Evolutionary conservation across 2,329 filamentous ascomycete genomes (phyloP).

Genomic region (Pseudogymnoascus sp.): DNA sequence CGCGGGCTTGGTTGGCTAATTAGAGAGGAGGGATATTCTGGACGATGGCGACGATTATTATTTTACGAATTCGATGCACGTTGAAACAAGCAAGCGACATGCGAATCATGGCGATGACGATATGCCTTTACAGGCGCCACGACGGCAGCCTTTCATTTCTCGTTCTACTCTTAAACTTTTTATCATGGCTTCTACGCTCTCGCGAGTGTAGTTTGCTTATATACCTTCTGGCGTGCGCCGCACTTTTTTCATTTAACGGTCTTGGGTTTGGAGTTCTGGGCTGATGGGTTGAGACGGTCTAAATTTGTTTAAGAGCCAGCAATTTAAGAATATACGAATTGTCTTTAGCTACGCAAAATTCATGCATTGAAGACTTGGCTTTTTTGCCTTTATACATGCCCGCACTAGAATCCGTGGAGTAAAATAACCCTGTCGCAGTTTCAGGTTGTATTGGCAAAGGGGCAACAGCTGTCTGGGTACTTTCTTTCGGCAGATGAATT

Average conservation of each 20-base stretch:
- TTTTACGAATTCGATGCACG: not conserved
- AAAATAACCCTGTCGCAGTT: not conserved
- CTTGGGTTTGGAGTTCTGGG: conserved; percentile 2
- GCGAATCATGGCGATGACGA: not conserved
- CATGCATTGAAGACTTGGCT: not conserved
- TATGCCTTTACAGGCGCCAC: not conserved
- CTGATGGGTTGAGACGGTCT: not conserved
- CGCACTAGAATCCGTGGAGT: not conserved
- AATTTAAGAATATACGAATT: not conserved
- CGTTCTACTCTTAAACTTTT: conserved; percentile 3
- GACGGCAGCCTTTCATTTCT: not conserved
- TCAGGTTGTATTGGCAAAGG: not conserved
- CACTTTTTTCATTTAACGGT: not conserved
- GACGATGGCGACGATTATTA: conserved; percentile 5
- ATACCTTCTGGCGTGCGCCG: conserved; percentile 4
- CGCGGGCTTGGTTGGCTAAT: not conserved
- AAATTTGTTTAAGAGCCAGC: not conserved
- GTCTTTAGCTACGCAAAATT: not conserved
- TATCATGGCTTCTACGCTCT: not conserved
- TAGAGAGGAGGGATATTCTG: not conserved
- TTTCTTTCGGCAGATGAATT: not conserved
- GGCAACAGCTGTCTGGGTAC: not conserved
- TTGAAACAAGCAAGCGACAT: not conserved
- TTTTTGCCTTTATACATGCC: not conserved
- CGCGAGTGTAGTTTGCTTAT: not conserved